Evolutionary conservation across 2,329 filamentous ascomycete species (phyloP).

Genomic region (Fusarium duplospermum): DNA sequence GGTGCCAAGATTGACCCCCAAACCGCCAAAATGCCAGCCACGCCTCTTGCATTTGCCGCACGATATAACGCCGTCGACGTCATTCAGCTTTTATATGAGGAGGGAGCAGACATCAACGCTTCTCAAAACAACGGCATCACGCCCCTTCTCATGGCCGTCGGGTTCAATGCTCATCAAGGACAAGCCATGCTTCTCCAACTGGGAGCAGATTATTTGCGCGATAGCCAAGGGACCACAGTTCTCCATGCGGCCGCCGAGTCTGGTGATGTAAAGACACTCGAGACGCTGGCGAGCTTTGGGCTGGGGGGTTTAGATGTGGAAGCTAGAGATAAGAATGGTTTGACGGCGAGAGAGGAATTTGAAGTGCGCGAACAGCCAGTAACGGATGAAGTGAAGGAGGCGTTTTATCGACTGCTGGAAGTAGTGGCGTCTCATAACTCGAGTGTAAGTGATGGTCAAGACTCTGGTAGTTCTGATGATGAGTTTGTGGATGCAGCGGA

Average conservation of each 20-base stretch:
- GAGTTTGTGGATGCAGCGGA: neutral
- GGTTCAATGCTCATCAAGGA: neutral
- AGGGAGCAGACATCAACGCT: neutral
- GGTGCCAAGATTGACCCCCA: neutral
- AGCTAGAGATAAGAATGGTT: neutral
- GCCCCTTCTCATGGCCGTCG: neutral
- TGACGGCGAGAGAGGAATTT: neutral
- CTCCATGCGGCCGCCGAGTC: neutral
- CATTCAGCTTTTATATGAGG: neutral
- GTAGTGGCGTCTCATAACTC: neutral
- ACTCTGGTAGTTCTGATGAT: neutral
- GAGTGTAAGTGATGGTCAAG: neutral
- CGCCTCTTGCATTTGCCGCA: neutral
- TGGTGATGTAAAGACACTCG: neutral
- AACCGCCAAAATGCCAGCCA: neutral
- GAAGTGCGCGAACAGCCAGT: neutral
- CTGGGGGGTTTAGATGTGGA: neutral
- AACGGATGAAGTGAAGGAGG: neutral
- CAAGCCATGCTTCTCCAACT: neutral
- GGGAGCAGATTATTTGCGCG: neutral
- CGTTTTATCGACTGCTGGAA: neutral
- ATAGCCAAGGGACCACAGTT: neutral
- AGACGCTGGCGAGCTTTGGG: neutral
- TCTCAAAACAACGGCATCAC: neutral
- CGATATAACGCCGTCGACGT: neutral